Conservation (phyloP, 2,329 filamentous ascomycete species). For the Thermothelomyces thermophilus region DNA sequence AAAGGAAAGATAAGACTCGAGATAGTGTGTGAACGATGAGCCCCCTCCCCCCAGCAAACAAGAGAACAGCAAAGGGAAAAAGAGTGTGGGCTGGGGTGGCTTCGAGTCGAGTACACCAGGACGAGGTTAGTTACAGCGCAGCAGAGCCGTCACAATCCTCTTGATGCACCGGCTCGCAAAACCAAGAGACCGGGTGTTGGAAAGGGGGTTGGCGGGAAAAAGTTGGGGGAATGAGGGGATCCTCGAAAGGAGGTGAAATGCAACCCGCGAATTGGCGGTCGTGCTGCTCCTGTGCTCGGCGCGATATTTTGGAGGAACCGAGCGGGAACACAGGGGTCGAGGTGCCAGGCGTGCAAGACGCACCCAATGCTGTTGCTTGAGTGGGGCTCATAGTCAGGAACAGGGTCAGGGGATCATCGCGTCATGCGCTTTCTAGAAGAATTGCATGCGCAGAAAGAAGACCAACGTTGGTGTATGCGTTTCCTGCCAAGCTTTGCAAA, state of each 20-base stretch:
- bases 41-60: not conserved
- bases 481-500: not conserved
- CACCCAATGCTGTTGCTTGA: constrained; percentile 1
- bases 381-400: constrained; percentile 2
- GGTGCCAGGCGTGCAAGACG: not conserved
- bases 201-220: constrained; percentile 1
- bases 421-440: constrained; percentile 4
- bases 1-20: not conserved
- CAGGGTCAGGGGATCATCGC: not conserved
- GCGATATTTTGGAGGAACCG: constrained; percentile 9
- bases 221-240: constrained; percentile 6
- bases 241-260: constrained; percentile 9
- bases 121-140: not conserved
- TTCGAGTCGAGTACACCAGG: not conserved
- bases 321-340: constrained; percentile 7
- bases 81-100: constrained; percentile 6
- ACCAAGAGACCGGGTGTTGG: not conserved
- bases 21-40: not conserved
- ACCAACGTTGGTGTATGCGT: not conserved
- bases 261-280: constrained; percentile 9
- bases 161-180: constrained; percentile 4
- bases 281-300: constrained; percentile 1
- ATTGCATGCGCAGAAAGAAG: not conserved
- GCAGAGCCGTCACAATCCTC: not conserved
- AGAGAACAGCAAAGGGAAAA: not conserved